Evolutionary conservation across 371 early-diverging fungal genomes (phyloP), one percentile per base, ranked within the genome.

Genomic region (Catenaria anguillulae): DNA sequence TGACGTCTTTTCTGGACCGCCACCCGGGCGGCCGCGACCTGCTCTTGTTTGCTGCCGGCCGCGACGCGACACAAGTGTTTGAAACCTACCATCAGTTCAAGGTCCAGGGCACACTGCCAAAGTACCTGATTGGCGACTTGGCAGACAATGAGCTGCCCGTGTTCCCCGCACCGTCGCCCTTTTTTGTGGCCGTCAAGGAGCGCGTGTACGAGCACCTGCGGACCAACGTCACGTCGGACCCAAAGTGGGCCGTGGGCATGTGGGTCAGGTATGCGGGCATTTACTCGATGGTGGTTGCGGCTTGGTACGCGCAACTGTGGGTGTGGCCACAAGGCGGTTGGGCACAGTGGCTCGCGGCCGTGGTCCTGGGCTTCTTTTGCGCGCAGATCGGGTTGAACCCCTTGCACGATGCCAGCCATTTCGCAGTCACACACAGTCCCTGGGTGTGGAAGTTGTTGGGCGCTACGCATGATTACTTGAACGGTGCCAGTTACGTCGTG

Each of bases 1-100:
- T 89, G 24, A 84, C 88, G n/a, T 73, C 80, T 62, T 93, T 90
- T 68, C 64, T 88, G 65, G 76, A 74, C 43, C 79, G 83, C 42
- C 92, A 92, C 67, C 92, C 86, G 10, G 87, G 85, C 52, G 83
- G 82, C n/a, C 71, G 74, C 34, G 82, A 78, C 63, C 69, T 81
- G 54, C 69, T 87, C 29, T 69, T 85, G 50, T 76, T 82, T 63
- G 74, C 74, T 61, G 84, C 75, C 24, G 88, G 88, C 19, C 70
- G 72, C 63, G 87, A 88, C 67, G 75, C 77, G 48, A 83, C 84
- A 17, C 73, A 78, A 72, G 74, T 81, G 62, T 84, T 84, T 62
- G 77, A 79, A 56, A 74, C 72, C 58, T 80, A 77, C 63, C 78
- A 77, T 62, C 74, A 74, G 66, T 68, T 71, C 64, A 68, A 65